Percentiles rank a stretch among this genome's conserved stretches.
Evolutionary conservation across 768 basidiomycete species (phyloP).

Genomic region (Lactarius deliciosus): DNA sequence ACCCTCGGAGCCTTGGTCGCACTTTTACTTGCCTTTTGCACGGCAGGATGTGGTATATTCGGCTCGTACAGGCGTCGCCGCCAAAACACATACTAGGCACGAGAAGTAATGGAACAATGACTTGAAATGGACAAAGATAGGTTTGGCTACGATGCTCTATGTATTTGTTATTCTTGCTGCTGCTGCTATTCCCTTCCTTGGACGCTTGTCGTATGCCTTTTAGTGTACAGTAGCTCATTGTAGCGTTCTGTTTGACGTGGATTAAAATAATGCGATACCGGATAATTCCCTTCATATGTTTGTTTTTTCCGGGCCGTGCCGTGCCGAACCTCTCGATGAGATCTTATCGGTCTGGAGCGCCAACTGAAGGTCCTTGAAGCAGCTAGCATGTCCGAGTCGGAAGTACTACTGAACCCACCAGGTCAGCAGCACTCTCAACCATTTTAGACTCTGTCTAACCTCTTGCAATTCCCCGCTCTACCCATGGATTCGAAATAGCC

Average conservation of each 20-base stretch:
- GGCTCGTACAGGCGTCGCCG: slow-evolving; percentile 55
- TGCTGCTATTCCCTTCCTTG: neutral
- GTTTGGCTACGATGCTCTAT: neutral
- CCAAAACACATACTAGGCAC: slow-evolving; percentile 31
- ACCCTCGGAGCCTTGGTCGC: slow-evolving; percentile 72
- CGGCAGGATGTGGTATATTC: slow-evolving; percentile 63
- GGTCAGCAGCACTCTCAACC: neutral
- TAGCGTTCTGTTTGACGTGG: neutral
- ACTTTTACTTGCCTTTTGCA: slow-evolving; percentile 65
- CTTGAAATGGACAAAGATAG: slow-evolving; percentile 10
- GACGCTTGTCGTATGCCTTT: neutral
- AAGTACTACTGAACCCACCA: neutral
- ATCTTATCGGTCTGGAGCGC: neutral
- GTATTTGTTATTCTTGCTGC: slow-evolving; percentile 1
- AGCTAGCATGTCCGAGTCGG: neutral
- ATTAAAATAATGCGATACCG: neutral
- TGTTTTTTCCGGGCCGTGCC: neutral
- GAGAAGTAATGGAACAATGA: neutral
- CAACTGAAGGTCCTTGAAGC: too few species aligned
- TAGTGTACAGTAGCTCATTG: neutral
- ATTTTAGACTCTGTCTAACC: neutral
- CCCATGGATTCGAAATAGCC: neutral
- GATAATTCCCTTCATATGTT: neutral
- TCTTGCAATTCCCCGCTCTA: neutral
- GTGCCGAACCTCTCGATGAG: neutral